Conservation (phyloP, 352 stramenopile genomes). For the Elongisporangium prolatum region DNA sequence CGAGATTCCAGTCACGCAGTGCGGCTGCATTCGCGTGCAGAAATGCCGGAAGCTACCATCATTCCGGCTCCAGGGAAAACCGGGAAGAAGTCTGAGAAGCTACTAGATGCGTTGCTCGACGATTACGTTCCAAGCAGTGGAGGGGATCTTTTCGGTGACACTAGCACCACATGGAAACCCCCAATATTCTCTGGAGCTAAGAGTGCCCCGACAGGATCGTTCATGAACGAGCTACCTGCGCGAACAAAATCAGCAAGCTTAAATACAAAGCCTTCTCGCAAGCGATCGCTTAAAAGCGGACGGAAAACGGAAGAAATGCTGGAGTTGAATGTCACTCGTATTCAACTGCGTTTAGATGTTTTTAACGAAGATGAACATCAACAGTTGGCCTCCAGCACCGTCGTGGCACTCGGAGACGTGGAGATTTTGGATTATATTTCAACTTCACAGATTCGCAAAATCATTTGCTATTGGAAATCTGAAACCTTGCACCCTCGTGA, state of each 20-base stretch:
- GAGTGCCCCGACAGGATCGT: conserved; percentile 28
- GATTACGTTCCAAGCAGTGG: conserved; percentile 73
- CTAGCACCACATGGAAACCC: conserved; percentile 18
- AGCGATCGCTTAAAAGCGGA: conserved; percentile 66
- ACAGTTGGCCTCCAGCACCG: conserved; percentile 65
- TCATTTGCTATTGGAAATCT: conserved; percentile 89
- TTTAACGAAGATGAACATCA: conserved; percentile 78
- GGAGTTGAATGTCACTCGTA: conserved; percentile 70
- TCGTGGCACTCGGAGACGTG: conserved; percentile 73
- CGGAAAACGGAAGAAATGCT: conserved; percentile 89
- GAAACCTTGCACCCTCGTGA: conserved; percentile 76
- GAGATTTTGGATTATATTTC: conserved; percentile 89
- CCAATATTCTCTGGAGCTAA: conserved; percentile 33
- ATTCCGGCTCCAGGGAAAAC: not conserved
- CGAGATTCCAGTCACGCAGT: conserved; percentile 43
- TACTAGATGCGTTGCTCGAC: conserved; percentile 76
- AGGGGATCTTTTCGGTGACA: conserved; percentile 44
- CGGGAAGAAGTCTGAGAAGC: conserved; percentile 32
- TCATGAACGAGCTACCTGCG: conserved; percentile 25
- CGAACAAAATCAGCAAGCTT: conserved; percentile 18
- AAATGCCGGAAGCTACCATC: not conserved
- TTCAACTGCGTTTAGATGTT: conserved; percentile 81
- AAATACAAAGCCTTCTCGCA: conserved; percentile 23
- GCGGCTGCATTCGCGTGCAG: conserved; percentile 12
- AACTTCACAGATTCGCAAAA: conserved; percentile 87